Percentiles rank a stretch among this genome's conserved stretches.
Conservation (phyloP, 202 grass and related monocot genomes). For the Tripidium arundinaceum region DNA sequence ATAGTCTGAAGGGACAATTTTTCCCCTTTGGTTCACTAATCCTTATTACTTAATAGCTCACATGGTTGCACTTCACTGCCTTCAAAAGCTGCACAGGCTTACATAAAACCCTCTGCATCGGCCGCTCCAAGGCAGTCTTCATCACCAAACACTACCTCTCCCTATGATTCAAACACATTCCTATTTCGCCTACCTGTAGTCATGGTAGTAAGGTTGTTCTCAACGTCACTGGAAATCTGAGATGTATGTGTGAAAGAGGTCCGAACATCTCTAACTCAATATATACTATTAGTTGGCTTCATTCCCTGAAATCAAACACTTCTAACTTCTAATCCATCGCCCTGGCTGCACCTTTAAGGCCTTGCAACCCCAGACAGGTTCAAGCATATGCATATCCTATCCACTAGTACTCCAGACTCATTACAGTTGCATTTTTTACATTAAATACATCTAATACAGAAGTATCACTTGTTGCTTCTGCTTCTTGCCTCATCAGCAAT, state of each 20-base stretch:
- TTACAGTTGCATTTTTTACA: neutral
- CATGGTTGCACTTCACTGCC: neutral
- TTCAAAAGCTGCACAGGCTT: neutral
- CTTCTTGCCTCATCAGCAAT: neutral
- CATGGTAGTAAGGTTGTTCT: neutral
- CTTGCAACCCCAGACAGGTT: neutral
- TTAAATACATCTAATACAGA: neutral
- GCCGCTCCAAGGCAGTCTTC: neutral
- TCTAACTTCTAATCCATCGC: neutral
- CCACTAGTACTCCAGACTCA: neutral
- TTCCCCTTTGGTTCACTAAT: neutral
- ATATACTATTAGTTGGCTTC: neutral
- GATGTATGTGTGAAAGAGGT: neutral
- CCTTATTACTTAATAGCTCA: neutral
- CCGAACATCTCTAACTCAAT: neutral
- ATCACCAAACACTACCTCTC: neutral
- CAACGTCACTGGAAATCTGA: neutral
- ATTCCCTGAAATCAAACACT: neutral
- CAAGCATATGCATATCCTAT: constrained; percentile 2
- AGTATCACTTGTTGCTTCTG: neutral
- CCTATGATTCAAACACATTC: neutral
- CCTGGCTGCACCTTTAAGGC: neutral
- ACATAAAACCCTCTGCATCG: neutral
- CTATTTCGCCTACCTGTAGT: neutral
- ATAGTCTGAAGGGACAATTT: neutral